Evolutionary conservation across 2,329 filamentous ascomycete species (phyloP), one percentile per base, ranked within the genome.

Genomic region (Phyllosticta citribraziliensis): DNA sequence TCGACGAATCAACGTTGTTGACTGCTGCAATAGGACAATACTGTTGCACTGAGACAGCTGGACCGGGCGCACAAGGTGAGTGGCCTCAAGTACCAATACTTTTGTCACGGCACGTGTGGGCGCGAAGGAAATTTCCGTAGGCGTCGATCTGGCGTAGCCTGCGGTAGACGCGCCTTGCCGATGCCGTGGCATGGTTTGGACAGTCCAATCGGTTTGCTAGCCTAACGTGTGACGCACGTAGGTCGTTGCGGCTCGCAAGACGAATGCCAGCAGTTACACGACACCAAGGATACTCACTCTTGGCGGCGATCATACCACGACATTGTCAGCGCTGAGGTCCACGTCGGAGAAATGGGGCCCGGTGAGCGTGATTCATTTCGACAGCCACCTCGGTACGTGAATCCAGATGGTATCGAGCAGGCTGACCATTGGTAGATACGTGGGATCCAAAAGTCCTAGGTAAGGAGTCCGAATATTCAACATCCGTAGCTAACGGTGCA

Each of bases 291-390:
- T 84, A 56, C 75, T 83, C 27, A 79, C 78, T 1, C 68, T 83
- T 0, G 80, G 81, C 11, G 81, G 81, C 24, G 80, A 84, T 65
- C 81, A 84, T 69, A 82, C 80, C 0, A 83, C 80, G 0, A 83
- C 81, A 0, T 70, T 83, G 5, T 77, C 79, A 2, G 80, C 80
- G 0, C 66, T 83, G 64, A 69, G 81, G 57, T 81, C 80, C 2
- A 77, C 79, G 0, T 69, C 76, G 64, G 63, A 75, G 3, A 74
- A 76, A 57, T 86, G 80, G 79, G 82, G 80, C 0, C 68, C 75
- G 14, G 78, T 83, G 2, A 82, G 79, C 63, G 80, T 83, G 5
- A 82, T 83, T n/a, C 80, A 83, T 68, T 83, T 84, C 65, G 81
- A 83, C 66, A 79, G 76, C 53, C 80, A 82, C 66, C 69, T 82